phyloP scores from a whole-genome alignment of 805 yeast species.

The Helenozyma baotianmanensis region DNA sequence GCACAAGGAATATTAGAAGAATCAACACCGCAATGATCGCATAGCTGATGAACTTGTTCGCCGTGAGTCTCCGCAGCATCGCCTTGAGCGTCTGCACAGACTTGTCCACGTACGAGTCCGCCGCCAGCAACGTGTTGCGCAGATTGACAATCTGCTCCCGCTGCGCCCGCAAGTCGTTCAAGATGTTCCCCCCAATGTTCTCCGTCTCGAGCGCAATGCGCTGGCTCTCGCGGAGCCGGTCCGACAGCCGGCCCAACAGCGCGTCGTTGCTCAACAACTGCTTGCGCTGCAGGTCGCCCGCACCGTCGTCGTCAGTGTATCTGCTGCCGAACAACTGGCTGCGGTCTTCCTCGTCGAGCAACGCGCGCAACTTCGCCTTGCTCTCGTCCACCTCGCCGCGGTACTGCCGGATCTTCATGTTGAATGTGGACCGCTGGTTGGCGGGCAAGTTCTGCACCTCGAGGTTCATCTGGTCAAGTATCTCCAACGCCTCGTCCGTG shows the following conservation, averaged over 20 bases:
- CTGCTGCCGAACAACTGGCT: conserved; percentile 64
- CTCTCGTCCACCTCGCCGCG: conserved; percentile 53
- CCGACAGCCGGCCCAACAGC: conserved; percentile 75
- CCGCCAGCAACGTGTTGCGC: conserved; percentile 80
- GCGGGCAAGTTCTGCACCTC: conserved; percentile 87
- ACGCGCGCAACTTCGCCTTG: conserved; percentile 50
- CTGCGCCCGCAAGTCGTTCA: conserved; percentile 85
- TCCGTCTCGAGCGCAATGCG: conserved; percentile 92
- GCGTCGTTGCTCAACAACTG: conserved; percentile 74
- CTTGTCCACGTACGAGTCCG: conserved; percentile 89
- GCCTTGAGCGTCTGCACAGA: conserved; percentile 79
- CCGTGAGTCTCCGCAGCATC: conserved; percentile 90
- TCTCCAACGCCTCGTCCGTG: conserved; percentile 76
- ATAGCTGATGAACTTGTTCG: conserved; percentile 84
- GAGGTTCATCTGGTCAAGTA: conserved; percentile 79
- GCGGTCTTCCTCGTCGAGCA: conserved; percentile 70
- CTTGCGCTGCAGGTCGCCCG: conserved; percentile 65
- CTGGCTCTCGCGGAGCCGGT: conserved; percentile 81
- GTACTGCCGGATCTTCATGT: conserved; percentile 72
- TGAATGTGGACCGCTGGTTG: conserved; percentile 60
- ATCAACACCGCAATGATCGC: conserved; percentile 88
- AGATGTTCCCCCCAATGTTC: conserved; percentile 81
- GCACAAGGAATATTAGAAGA: conserved; percentile 72
- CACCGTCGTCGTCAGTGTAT: conserved; percentile 29
- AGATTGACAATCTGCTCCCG: conserved; percentile 87